Conservation (phyloP, 306 rosid species). For the Vigna hirtella region DNA sequence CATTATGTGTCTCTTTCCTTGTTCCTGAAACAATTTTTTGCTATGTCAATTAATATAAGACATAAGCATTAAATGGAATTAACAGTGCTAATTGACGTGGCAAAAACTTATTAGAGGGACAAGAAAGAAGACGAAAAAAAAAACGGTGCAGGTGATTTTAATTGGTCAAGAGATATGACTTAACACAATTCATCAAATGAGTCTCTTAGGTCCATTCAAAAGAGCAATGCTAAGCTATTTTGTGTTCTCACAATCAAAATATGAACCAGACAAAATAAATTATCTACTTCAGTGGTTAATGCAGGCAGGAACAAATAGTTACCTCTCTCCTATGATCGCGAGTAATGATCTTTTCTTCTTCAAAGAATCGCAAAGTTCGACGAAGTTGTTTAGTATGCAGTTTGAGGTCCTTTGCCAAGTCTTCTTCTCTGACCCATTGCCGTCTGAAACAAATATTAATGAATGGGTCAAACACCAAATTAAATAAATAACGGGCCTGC, state of each 20-base stretch:
- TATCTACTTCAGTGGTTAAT: neutral
- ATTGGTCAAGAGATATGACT: neutral
- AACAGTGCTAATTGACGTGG: too few relatives aligned
- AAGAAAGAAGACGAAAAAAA: too few relatives aligned
- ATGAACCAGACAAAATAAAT: constrained; percentile 16
- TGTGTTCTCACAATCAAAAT: neutral
- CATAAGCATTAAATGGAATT: too few relatives aligned
- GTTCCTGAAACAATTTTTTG: too few relatives aligned
- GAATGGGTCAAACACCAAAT: constrained; percentile 18
- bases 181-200: neutral
- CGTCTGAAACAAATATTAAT: constrained; percentile 55
- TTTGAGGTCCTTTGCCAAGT: constrained; percentile 95
- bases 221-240: neutral
- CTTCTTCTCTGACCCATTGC: constrained; percentile 98
- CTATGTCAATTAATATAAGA: too few relatives aligned
- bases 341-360: constrained; percentile 91
- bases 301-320: constrained; percentile 32
- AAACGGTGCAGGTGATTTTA: too few relatives aligned
- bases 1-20: too few relatives aligned
- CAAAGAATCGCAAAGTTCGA: constrained; percentile 80
- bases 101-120: too few relatives aligned
- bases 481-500: constrained; percentile 17
- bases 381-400: constrained; percentile 93
- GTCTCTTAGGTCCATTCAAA: constrained; percentile 18
- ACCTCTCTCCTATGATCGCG: constrained; percentile 97